Evolutionary conservation across 2,329 filamentous ascomycete species (phyloP).

Genomic region (Sphaerulina populicola): DNA sequence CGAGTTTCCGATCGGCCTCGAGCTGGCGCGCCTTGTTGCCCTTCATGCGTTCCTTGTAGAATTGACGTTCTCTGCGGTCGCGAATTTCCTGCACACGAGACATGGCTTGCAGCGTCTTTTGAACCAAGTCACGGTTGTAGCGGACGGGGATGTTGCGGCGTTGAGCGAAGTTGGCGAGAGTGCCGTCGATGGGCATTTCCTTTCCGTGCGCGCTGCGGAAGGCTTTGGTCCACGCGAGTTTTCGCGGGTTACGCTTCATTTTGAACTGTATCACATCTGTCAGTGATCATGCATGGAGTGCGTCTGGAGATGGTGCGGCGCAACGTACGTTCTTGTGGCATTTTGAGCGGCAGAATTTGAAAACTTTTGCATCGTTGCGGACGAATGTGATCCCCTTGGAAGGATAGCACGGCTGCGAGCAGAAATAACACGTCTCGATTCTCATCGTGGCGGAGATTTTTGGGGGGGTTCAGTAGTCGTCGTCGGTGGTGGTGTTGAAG

Average conservation of each 20-base stretch:
- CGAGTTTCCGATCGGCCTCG: conserved; percentile 73
- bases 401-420: conserved; percentile 59
- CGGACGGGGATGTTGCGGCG: conserved; percentile 89
- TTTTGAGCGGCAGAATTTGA: conserved; percentile 60
- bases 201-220: conserved; percentile 76
- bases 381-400: conserved; percentile 59
- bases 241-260: conserved; percentile 96
- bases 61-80: conserved; percentile 71
- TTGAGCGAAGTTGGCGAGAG: conserved; percentile 73
- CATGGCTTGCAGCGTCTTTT: conserved; percentile 86
- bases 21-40: conserved; percentile 79
- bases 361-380: conserved; percentile 56
- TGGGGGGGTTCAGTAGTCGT: not conserved
- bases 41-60: conserved; percentile 89
- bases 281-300: conserved; percentile 5
- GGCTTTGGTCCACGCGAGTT: conserved; percentile 94
- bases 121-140: conserved; percentile 88
- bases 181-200: conserved; percentile 85
- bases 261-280: conserved; percentile 56
- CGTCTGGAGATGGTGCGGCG: not conserved
- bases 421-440: conserved; percentile 63
- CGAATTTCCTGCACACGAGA: conserved; percentile 80
- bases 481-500: not conserved
- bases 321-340: conserved; percentile 51
- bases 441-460: conserved; percentile 28